phyloP scores from a whole-genome alignment of 805 yeast species.

The Saccharomycopsis sp. region DNA sequence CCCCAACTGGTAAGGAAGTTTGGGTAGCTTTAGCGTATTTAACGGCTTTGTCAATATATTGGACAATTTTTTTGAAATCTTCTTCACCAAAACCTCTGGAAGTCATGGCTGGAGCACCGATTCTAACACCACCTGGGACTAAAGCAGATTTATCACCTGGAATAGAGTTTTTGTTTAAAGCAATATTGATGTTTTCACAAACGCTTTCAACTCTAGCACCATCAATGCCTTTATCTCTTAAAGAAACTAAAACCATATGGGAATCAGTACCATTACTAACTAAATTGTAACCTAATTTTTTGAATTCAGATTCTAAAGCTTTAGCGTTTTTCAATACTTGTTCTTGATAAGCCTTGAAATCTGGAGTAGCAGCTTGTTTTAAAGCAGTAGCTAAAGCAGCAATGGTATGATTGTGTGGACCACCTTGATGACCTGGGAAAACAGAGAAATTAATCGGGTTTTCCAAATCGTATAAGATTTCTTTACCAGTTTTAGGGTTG shows the following conservation, averaged over 20 bases:
- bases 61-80: slow-evolving; percentile 76
- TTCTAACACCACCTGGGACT: slow-evolving; percentile 92
- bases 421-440: slow-evolving; percentile 99
- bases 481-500: slow-evolving; percentile 74
- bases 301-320: slow-evolving; percentile 60
- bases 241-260: slow-evolving; percentile 78
- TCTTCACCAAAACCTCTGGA: slow-evolving; percentile 79
- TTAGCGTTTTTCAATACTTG: slow-evolving; percentile 76
- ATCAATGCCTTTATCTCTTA: slow-evolving; percentile 68
- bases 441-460: slow-evolving; percentile 90
- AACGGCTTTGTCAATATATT: slow-evolving; percentile 71
- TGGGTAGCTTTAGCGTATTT: slow-evolving; percentile 60
- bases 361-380: slow-evolving; percentile 84
- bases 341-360: slow-evolving; percentile 76
- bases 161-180: slow-evolving; percentile 91
- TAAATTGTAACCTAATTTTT: slow-evolving; percentile 52
- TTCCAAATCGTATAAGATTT: slow-evolving; percentile 78
- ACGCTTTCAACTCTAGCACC: slow-evolving; percentile 95
- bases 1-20: slow-evolving; percentile 74
- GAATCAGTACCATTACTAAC: slow-evolving; percentile 94
- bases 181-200: slow-evolving; percentile 83
- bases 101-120: slow-evolving; percentile 98
- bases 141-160: slow-evolving; percentile 96
- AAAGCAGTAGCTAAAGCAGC: slow-evolving; percentile 93
- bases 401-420: slow-evolving; percentile 98